These are phyloP conservation scores for Sporothrix globosa DNA, from an alignment of 2,329 filamentous ascomycete species.

Conservation along the genomic window DNA sequence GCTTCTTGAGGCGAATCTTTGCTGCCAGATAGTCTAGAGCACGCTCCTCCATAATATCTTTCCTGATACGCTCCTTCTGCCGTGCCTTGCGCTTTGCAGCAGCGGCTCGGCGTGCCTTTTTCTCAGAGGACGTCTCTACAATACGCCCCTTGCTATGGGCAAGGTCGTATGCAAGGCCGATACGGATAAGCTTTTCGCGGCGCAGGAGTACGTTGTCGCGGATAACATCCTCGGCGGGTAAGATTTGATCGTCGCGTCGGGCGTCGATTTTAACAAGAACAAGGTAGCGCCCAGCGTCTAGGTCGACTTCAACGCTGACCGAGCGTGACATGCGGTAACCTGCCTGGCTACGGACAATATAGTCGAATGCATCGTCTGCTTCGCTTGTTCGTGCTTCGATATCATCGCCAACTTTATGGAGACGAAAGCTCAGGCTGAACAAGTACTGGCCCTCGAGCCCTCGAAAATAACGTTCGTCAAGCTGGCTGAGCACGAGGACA, in stretches of 20 bases:
- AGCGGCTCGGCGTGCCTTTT: conserved; percentile 52
- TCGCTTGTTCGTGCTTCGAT: conserved; percentile 43
- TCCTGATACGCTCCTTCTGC: conserved; percentile 52
- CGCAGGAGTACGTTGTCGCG: conserved; percentile 54
- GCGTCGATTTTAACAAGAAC: conserved; percentile 61
- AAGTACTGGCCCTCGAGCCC: conserved; percentile 63
- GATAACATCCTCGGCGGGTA: conserved; percentile 61
- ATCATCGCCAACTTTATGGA: conserved; percentile 41
- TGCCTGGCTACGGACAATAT: conserved; percentile 62
- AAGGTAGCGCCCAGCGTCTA: conserved; percentile 60
- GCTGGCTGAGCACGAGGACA: conserved; percentile 63
- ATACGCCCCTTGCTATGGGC: conserved; percentile 63
- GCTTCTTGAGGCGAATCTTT: conserved; percentile 45
- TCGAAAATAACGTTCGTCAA: conserved; percentile 65
- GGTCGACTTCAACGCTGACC: conserved; percentile 61
- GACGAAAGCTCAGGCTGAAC: conserved; percentile 48
- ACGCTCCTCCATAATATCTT: conserved; percentile 47
- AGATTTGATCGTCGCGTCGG: conserved; percentile 48
- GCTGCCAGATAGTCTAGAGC: conserved; percentile 48
- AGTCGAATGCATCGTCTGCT: conserved; percentile 52
- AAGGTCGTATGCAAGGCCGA: conserved; percentile 62
- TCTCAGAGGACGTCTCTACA: conserved; percentile 53
- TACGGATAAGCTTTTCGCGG: conserved; percentile 62
- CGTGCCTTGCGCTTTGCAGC: conserved; percentile 52
- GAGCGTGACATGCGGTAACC: conserved; percentile 63